These are phyloP conservation scores for Phyllosticta paracitricarpa DNA, from an alignment of 2,329 filamentous ascomycete species.

Conservation along the genomic window DNA sequence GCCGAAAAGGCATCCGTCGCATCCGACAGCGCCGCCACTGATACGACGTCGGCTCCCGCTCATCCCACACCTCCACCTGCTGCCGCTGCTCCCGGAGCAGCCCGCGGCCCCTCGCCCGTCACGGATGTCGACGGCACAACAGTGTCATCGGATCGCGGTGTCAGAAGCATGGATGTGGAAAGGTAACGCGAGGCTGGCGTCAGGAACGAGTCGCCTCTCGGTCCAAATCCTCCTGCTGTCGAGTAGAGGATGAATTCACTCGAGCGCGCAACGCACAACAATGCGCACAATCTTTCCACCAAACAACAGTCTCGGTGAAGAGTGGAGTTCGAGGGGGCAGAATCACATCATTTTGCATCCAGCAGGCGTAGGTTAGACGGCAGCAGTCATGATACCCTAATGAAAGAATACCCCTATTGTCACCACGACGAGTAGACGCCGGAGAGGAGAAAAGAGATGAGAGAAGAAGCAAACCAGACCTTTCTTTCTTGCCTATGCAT, in stretches of 20 bases:
- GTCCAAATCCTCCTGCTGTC: neutral
- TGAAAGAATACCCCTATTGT: neutral
- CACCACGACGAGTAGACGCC: neutral
- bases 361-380: neutral
- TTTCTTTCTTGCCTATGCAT: neutral
- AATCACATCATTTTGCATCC: neutral
- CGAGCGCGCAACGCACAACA: neutral
- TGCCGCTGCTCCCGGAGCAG: neutral
- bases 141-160: neutral
- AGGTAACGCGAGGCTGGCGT: neutral
- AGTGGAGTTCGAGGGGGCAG: neutral
- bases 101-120: neutral
- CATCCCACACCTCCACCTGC: neutral
- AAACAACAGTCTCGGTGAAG: neutral
- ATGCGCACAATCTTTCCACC: too few relatives aligned
- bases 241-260: neutral
- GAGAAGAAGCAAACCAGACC: neutral
- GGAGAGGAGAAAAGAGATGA: neutral
- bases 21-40: neutral
- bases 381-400: neutral
- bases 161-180: neutral
- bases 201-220: neutral
- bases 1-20: slow-evolving; percentile 10
- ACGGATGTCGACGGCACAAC: neutral
- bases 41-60: neutral